A percentile compares a stretch with the other conserved stretches of the same genome.
These are phyloP conservation scores for Sanghuangporus sanghuang DNA, from an alignment of 1,284 basidiomycete genomes.

Conservation along the genomic window DNA sequence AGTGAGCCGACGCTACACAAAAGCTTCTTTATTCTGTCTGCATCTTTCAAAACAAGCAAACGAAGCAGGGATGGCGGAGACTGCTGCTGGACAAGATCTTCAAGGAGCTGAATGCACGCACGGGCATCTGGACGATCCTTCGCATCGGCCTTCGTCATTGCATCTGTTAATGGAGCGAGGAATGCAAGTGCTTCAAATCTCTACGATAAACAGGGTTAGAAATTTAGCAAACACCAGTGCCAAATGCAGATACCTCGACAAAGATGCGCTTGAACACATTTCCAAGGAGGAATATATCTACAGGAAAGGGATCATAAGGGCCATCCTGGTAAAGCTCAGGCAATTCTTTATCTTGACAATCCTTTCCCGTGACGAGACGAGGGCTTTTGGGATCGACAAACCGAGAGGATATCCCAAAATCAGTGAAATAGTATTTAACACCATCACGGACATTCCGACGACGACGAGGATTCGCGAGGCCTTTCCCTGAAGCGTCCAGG, in stretches of 20 bases:
- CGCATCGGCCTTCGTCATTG: slow-evolving; percentile 7
- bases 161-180: slow-evolving; percentile 2
- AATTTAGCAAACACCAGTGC: background rate
- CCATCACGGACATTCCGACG: slow-evolving; percentile 12
- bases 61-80: background rate
- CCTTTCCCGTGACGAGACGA: background rate
- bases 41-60: background rate
- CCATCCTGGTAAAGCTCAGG: background rate
- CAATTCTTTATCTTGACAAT: background rate
- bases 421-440: slow-evolving; percentile 27
- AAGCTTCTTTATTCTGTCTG: background rate
- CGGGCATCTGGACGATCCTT: background rate
- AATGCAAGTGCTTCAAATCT: slow-evolving; percentile 4
- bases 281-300: slow-evolving; percentile 10
- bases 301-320: slow-evolving; percentile 9
- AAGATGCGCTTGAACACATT: slow-evolving; percentile 5
- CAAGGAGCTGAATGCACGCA: background rate
- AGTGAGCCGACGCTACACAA: background rate
- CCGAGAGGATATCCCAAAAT: slow-evolving; percentile 25
- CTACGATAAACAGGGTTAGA: background rate
- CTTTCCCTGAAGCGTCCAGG: background rate
- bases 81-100: background rate
- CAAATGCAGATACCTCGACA: background rate
- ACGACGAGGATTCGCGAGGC: background rate
- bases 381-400: slow-evolving; percentile 6